A percentile compares a stretch with the other conserved stretches of the same genome.
Conservation (phyloP, 1,284 basidiomycete genomes). For the Phlebopus sp. region DNA sequence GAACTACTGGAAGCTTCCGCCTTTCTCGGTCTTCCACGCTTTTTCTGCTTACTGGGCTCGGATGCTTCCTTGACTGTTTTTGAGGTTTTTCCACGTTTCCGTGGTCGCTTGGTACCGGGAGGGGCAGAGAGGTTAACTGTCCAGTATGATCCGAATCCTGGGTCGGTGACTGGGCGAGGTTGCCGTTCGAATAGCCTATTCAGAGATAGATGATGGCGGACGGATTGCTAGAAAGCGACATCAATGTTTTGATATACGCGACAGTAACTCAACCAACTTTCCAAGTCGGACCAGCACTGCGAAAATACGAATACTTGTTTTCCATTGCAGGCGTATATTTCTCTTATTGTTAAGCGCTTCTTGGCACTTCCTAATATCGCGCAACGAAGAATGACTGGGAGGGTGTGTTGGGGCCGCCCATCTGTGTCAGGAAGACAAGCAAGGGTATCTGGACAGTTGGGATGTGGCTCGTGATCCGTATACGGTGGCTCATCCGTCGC, state of each 20-base stretch:
- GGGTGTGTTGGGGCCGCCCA: conserved; percentile 73
- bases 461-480: conserved; percentile 57
- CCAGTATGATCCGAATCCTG: conserved; percentile 82
- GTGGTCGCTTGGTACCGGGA: conserved; percentile 76
- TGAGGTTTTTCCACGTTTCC: conserved; percentile 68
- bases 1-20: conserved; percentile 7
- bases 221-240: conserved; percentile 63
- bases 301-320: conserved; percentile 75
- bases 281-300: conserved; percentile 74
- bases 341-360: conserved; percentile 73
- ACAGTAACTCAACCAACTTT: conserved; percentile 48
- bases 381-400: conserved; percentile 77
- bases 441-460: conserved; percentile 71
- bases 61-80: conserved; percentile 37
- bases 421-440: conserved; percentile 74
- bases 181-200: conserved; percentile 77
- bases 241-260: conserved; percentile 5
- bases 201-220: conserved; percentile 74
- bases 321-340: conserved; percentile 83
- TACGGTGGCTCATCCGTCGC: conserved; percentile 13
- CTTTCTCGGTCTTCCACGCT: conserved; percentile 51
- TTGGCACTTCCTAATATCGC: conserved; percentile 73
- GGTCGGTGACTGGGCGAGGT: conserved; percentile 74
- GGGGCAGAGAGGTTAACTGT: conserved; percentile 77
- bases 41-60: conserved; percentile 31